These are phyloP conservation scores for Comarum palustre DNA, from an alignment of 306 rosid genomes.

Conservation along the genomic window DNA sequence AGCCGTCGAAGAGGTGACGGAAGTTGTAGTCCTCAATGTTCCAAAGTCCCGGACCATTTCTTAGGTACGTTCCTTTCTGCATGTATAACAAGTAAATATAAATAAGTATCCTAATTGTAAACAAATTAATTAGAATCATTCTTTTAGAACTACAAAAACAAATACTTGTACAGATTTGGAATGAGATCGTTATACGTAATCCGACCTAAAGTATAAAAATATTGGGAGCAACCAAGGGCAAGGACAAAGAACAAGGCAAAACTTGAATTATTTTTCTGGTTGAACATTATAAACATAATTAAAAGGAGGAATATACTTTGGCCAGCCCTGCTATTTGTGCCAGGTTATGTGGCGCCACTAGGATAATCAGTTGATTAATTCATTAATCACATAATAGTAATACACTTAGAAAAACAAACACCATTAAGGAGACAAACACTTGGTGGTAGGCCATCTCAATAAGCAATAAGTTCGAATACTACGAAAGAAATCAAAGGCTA, in stretches of 20 bases:
- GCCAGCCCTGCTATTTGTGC: background rate
- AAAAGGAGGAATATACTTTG: constrained; percentile 7
- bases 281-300: background rate
- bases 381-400: background rate
- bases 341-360: constrained; percentile 11
- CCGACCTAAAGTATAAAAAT: background rate
- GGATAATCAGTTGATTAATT: background rate
- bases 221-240: background rate
- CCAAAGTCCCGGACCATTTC: constrained; percentile 97
- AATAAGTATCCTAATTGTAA: background rate
- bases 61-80: constrained; percentile 90
- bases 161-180: background rate
- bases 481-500: background rate
- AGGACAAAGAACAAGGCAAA: background rate
- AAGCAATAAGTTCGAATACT: background rate
- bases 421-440: background rate
- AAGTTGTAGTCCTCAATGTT: constrained; percentile 75
- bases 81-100: constrained; percentile 23
- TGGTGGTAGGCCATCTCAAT: background rate
- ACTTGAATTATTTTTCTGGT: background rate
- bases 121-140: background rate
- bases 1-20: constrained; percentile 93
- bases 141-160: background rate
- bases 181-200: background rate
- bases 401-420: background rate